Base-by-base conservation (phyloP, 495 filamentous ascomycete species). In the Cudoniella acicularis region DNA sequence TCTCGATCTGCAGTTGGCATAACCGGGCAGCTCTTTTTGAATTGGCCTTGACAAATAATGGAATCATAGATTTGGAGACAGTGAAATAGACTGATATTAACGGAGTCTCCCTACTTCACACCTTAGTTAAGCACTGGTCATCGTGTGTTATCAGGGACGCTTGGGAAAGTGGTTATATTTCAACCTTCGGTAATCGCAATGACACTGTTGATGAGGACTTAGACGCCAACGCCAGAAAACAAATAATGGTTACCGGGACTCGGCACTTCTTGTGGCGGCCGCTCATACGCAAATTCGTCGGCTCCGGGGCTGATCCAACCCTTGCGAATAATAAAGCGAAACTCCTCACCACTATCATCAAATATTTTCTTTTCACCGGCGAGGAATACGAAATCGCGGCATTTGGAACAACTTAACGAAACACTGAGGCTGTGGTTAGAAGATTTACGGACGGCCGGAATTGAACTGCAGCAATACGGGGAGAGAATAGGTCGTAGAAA, bases 401-500 rank as follows among this genome's bases (percentile, higher is more conserved):
- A 50, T 24, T 23, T 24, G 3, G 10, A 50, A 4, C 11, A 10
- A 11, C 21, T 50, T 3, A n/a, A 22, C 10, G 8, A 22, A 4
- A 50, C 10, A 26, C 22, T 50, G 3, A 6, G 22, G 11, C 4
- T 8, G 2, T 52, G 49, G 49, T n/a, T 52, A 11, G 23, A 22
- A 17, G 49, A 52, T 36, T 36, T 52, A 36, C 6, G 36, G 2
- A 25, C 9, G 1, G 17, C 21, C 8, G 23, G 49, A 10, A 18
- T 52, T 25, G 25, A 36, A 27, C 49, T 52, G 10, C 49, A 52
- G 26, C 49, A 36, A 18, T 52, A 52, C n/a, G 49, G 49, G 22
- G 49, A 52, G 25, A 26, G 10, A 25, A 25, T n/a, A n/a, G n/a
- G n/a, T n/a, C n/a, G n/a, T n/a, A n/a, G n/a, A n/a, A n/a, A n/a